Evolutionary conservation across 768 basidiomycete genomes (phyloP), one percentile per base, ranked within the genome.

Genomic region (Clathrus columnatus): DNA sequence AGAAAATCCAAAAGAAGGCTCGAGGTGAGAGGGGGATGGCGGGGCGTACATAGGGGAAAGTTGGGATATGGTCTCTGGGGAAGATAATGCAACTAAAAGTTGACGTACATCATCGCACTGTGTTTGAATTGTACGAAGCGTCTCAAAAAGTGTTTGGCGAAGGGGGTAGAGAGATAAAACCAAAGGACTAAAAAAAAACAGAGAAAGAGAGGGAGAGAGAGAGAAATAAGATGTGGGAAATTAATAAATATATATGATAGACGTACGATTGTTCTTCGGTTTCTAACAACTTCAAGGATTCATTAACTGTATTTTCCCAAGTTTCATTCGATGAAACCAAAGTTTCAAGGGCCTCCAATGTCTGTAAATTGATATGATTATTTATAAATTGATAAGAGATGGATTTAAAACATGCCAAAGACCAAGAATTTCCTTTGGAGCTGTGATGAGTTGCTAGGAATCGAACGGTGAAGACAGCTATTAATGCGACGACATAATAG

Each of bases 21-120:
- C 43, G 44, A 30, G 21, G 14, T 11, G 54, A 5, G 54, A 47
- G 18, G 54, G 53, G 0, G 84, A 87, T 0, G 87, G 78, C 5
- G 90, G 89, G 0, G 87, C 87, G 66, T 92, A 92, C 90, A 92
- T 92, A 69, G 89, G 89, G 10, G 85, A 73, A 10, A 92, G 75
- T 64, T 87, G 89, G 8, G 83, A 75, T n/a, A 90, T 72, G 60
- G 87, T 83, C 14, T 76, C 66, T 6, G 85, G 83, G 6, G 78
- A 80, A 0, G 89, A 84, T 46, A 92, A 78, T 14, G 88, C 89
- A 6, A 83, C 77, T 48, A 92, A 77, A 2, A 91, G 77, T 49
- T 84, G 82, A 28, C 90, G 85, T 60, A 91, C 80, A 56, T 85
- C 86, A 64, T 91, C 89, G 63, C 83, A 86, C 68, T 91, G 88